Conservation (phyloP, 2,329 filamentous ascomycete species). For the Elsinoe necatrix region DNA sequence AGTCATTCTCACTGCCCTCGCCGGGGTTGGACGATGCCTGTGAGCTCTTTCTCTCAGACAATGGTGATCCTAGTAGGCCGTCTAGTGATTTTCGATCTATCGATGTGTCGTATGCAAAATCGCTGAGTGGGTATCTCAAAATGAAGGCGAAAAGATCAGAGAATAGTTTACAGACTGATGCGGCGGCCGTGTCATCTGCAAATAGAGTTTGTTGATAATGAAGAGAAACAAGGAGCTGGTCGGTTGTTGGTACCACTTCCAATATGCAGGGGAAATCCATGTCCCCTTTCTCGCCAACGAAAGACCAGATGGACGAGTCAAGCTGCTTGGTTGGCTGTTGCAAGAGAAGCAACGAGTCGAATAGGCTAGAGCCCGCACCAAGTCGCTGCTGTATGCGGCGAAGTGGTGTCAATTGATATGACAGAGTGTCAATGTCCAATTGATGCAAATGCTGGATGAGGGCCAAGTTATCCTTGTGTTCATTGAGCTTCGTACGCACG, state of each 20-base stretch:
- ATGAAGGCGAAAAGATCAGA: constrained; percentile 23
- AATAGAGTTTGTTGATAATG: constrained; percentile 45
- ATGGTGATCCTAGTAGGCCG: neutral
- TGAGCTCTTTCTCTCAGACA: neutral
- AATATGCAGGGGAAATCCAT: constrained; percentile 48
- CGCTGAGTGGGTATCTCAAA: constrained; percentile 25
- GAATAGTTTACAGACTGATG: constrained; percentile 25
- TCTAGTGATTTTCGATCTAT: constrained; percentile 1
- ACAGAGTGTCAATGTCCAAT: constrained; percentile 53
- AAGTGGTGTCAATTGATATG: constrained; percentile 67
- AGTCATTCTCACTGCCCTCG: constrained; percentile 26
- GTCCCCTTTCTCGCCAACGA: constrained; percentile 44
- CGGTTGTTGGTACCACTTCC: constrained; percentile 27
- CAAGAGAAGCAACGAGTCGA: constrained; percentile 72
- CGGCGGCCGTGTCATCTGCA: constrained; percentile 16
- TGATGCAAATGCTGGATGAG: constrained; percentile 53
- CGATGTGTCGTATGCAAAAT: constrained; percentile 11
- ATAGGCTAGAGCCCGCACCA: constrained; percentile 48
- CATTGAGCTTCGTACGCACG: constrained; percentile 50
- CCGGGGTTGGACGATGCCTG: neutral
- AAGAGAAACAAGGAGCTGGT: constrained; percentile 51
- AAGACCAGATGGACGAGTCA: constrained; percentile 43
- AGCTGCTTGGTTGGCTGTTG: constrained; percentile 51
- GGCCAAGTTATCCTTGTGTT: constrained; percentile 44
- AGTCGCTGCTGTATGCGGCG: constrained; percentile 53